These are phyloP conservation scores for Huiozyma sinensis DNA, from an alignment of 805 yeast genomes.

Conservation along the genomic window DNA sequence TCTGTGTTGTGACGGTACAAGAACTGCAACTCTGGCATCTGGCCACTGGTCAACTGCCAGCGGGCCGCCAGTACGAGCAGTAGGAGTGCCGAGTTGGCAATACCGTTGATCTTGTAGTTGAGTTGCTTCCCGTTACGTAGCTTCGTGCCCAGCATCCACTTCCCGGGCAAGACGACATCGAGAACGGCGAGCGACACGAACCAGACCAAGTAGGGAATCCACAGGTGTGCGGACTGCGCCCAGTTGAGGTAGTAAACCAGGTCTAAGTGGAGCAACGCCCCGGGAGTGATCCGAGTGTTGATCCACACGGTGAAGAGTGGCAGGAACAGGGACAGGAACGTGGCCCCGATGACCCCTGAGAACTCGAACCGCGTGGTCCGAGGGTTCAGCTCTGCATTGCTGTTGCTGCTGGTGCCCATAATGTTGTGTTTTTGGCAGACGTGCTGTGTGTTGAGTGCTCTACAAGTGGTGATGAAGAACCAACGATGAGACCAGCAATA, in stretches of 20 bases:
- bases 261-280: constrained; percentile 4
- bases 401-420: background rate
- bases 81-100: constrained; percentile 37
- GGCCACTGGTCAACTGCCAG: constrained; percentile 38
- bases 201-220: constrained; percentile 68
- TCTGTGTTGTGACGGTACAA: constrained; percentile 59
- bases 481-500: too few relatives aligned
- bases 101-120: constrained; percentile 75
- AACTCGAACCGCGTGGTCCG: constrained; percentile 63
- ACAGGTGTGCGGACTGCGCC: constrained; percentile 28
- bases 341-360: constrained; percentile 67
- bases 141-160: constrained; percentile 47
- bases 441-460: too few relatives aligned
- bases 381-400: constrained; percentile 46
- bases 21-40: constrained; percentile 70
- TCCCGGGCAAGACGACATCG: constrained; percentile 62
- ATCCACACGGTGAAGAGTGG: constrained; percentile 54
- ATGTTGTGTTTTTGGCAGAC: too few relatives aligned
- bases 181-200: constrained; percentile 50
- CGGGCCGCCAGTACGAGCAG: constrained; percentile 40
- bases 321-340: constrained; percentile 51
- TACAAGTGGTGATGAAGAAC: too few relatives aligned
- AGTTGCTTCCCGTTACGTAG: constrained; percentile 69
- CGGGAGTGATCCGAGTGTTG: constrained; percentile 51
- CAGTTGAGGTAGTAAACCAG: constrained; percentile 34